phyloP scores from a whole-genome alignment of 129 eudicot genomes.

The Rutidosis leptorrhynchoides region DNA sequence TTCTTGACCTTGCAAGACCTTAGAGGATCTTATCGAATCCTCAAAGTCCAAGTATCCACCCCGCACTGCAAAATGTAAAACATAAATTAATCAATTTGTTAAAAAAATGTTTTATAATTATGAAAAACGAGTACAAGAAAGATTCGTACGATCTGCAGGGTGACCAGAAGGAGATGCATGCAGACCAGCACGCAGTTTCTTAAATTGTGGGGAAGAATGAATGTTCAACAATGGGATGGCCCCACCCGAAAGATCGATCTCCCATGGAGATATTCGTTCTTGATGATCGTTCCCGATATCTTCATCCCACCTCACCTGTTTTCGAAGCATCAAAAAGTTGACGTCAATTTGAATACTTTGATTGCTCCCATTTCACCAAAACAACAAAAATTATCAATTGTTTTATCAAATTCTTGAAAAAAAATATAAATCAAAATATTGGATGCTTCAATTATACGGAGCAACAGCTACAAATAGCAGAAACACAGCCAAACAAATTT shows the following conservation, averaged over 20 bases:
- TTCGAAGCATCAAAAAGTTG: no score
- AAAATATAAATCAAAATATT: no score
- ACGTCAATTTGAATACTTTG: no score
- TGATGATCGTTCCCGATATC: constrained; percentile 54
- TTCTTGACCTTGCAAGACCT: constrained; percentile 99
- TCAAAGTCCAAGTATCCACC: constrained; percentile 77
- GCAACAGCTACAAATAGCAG: background rate
- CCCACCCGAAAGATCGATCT: constrained; percentile 69
- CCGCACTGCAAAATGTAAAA: no score
- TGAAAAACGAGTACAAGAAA: constrained; percentile 15
- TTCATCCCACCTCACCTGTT: constrained; percentile 96
- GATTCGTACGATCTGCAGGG: constrained; percentile 41
- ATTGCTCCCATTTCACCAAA: no score
- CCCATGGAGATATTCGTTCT: constrained; percentile 95
- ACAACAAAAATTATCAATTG: no score
- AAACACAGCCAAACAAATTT: background rate
- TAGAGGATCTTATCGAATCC: constrained; percentile 86
- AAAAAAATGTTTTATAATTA: no score
- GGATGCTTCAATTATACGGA: background rate
- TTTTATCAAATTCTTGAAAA: no score
- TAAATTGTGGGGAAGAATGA: constrained; percentile 69
- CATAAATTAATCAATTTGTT: no score
- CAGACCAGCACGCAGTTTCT: constrained; percentile 60
- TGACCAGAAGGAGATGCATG: constrained; percentile 49
- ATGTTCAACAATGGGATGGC: constrained; percentile 60